A percentile compares a stretch with the other conserved stretches of the same genome.
These are phyloP conservation scores for Quercus variabilis DNA, from an alignment of 306 rosid genomes.

Conservation along the genomic window DNA sequence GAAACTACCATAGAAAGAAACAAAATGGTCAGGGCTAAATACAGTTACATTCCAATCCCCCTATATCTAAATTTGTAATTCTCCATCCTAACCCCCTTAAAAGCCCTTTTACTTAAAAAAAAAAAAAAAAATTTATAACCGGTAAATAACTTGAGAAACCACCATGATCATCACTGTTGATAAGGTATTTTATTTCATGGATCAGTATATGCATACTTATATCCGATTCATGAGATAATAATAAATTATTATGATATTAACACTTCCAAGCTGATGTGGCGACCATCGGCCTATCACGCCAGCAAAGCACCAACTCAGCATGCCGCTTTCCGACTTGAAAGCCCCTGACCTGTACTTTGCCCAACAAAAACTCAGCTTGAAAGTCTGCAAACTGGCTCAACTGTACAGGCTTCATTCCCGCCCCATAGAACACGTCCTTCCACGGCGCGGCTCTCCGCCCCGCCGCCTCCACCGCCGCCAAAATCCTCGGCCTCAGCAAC, in stretches of 20 bases:
- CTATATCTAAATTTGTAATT: not conserved
- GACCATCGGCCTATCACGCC: constrained; percentile 71
- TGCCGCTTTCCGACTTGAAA: constrained; percentile 80
- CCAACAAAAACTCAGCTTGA: constrained; percentile 79
- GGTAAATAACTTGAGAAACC: too few species aligned
- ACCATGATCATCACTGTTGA: too few species aligned
- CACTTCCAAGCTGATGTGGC: constrained; percentile 82
- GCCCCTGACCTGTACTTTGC: constrained; percentile 64
- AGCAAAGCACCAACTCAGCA: constrained; percentile 77
- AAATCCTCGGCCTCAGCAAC: constrained; percentile 53
- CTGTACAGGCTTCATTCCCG: constrained; percentile 76
- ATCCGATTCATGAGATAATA: too few species aligned
- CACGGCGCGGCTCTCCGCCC: constrained; percentile 43
- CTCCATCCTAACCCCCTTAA: not conserved
- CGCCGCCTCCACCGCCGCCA: constrained; percentile 58
- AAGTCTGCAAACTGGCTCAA: constrained; percentile 81
- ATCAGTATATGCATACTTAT: too few species aligned
- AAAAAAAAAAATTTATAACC: too few species aligned
- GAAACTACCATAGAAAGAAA: not conserved
- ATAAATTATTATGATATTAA: not conserved
- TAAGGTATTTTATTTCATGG: too few species aligned
- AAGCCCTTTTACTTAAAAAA: not conserved
- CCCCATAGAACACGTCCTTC: constrained; percentile 65
- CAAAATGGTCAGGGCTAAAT: not conserved
- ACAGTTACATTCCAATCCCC: not conserved